A percentile compares a stretch with the other conserved stretches of the same genome.
These are phyloP conservation scores for Cordyceps fumosorosea DNA, from an alignment of 2,329 filamentous ascomycete species.

Conservation along the genomic window DNA sequence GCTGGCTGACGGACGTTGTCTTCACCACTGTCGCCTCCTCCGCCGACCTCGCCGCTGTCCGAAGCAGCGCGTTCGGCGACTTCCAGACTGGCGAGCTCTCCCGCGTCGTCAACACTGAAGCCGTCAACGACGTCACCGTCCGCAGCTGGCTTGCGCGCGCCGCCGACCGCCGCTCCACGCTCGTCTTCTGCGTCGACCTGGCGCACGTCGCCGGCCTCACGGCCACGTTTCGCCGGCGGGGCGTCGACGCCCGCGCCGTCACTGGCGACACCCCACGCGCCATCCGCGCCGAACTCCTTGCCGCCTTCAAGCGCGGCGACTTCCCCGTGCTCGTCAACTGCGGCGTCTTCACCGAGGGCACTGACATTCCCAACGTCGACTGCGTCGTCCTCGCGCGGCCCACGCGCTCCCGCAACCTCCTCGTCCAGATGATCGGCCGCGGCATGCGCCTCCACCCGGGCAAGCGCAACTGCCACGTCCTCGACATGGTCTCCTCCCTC, in stretches of 20 bases:
- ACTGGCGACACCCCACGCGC: conserved; percentile 69
- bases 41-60: conserved; percentile 69
- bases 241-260: conserved; percentile 80
- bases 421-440: conserved; percentile 96
- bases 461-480: conserved; percentile 87
- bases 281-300: conserved; percentile 63
- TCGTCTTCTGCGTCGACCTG: conserved; percentile 92
- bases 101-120: conserved; percentile 70
- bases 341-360: conserved; percentile 94
- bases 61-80: conserved; percentile 58
- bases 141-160: conserved; percentile 81
- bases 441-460: conserved; percentile 77
- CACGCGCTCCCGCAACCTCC: conserved; percentile 84
- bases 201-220: conserved; percentile 73
- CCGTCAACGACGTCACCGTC: conserved; percentile 78
- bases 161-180: conserved; percentile 66
- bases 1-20: conserved; percentile 85
- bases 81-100: conserved; percentile 76
- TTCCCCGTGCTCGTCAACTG: conserved; percentile 92
- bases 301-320: conserved; percentile 66
- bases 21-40: conserved; percentile 88
- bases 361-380: conserved; percentile 95
- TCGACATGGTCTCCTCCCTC: conserved; percentile 89
- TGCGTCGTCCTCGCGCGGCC: conserved; percentile 83
- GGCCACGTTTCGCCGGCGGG: conserved; percentile 65